Conservation (phyloP, 176 grass and related monocot species). For the Ampelocalamus luodianensis region DNA sequence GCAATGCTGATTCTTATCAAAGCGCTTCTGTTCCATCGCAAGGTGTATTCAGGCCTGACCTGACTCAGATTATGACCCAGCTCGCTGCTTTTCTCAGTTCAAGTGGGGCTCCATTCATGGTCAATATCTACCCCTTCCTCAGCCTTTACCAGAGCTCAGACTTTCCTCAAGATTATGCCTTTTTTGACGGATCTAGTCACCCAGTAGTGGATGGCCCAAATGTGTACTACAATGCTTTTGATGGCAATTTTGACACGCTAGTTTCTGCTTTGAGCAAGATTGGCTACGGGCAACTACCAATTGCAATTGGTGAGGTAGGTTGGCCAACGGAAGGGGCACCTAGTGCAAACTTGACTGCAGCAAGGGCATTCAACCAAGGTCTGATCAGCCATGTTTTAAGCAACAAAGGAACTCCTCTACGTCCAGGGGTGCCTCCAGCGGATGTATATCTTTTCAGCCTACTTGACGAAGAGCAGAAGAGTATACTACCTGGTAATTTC, state of each 20-base stretch:
- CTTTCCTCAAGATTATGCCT: slow-evolving; percentile 98
- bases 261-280: slow-evolving; percentile 81
- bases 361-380: slow-evolving; percentile 88
- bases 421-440: slow-evolving; percentile 71
- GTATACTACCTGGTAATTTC: slow-evolving; percentile 75
- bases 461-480: slow-evolving; percentile 91
- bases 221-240: slow-evolving; percentile 93
- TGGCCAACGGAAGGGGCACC: slow-evolving; percentile 95
- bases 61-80: slow-evolving; percentile 95
- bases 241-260: slow-evolving; percentile 93
- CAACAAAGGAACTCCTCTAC: slow-evolving; percentile 86
- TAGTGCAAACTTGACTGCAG: slow-evolving; percentile 86
- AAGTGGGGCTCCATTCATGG: slow-evolving; percentile 83
- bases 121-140: slow-evolving; percentile 96
- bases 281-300: slow-evolving; percentile 72
- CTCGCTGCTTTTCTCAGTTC: slow-evolving; percentile 75
- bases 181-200: slow-evolving; percentile 91
- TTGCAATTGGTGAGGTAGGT: slow-evolving; percentile 89
- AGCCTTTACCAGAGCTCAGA: slow-evolving; percentile 88
- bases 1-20: slow-evolving; percentile 93
- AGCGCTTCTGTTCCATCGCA: slow-evolving; percentile 74
- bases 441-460: slow-evolving; percentile 96
- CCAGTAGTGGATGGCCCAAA: slow-evolving; percentile 85
- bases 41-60: slow-evolving; percentile 83
- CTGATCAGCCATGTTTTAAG: slow-evolving; percentile 70